Conservation (phyloP, 2,329 filamentous ascomycete species). For the Ilyonectria sp. region DNA sequence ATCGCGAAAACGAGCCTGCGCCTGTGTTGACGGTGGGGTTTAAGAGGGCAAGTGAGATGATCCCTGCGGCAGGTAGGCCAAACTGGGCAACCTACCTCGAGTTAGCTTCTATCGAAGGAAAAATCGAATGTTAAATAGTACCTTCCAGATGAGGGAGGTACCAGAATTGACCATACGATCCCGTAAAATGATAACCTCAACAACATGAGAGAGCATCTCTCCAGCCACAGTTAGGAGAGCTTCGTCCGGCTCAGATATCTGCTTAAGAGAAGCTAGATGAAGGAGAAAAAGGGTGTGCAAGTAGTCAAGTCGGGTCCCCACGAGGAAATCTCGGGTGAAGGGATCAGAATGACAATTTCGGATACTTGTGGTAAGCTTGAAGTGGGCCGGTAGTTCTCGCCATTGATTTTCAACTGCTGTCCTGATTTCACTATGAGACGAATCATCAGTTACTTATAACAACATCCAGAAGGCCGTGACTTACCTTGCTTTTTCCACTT, state of each 20-base stretch:
- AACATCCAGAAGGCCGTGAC: background rate
- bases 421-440: slow-evolving; percentile 22
- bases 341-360: slow-evolving; percentile 21
- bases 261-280: slow-evolving; percentile 8
- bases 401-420: slow-evolving; percentile 29
- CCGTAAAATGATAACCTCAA: slow-evolving; percentile 34
- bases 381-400: slow-evolving; percentile 29
- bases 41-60: slow-evolving; percentile 31
- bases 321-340: slow-evolving; percentile 32
- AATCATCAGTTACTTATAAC: background rate
- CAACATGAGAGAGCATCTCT: slow-evolving; percentile 34
- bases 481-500: slow-evolving; percentile 8
- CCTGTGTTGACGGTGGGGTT: slow-evolving; percentile 11
- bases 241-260: slow-evolving; percentile 26
- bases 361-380: slow-evolving; percentile 20
- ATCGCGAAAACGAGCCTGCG: slow-evolving; percentile 3
- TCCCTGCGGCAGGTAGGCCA: slow-evolving; percentile 34
- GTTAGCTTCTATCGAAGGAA: background rate
- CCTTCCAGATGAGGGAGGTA: slow-evolving; percentile 36
- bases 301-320: slow-evolving; percentile 32
- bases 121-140: background rate
- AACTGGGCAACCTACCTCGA: slow-evolving; percentile 30
- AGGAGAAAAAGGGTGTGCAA: slow-evolving; percentile 33
- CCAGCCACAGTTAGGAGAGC: slow-evolving; percentile 21
- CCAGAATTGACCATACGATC: slow-evolving; percentile 34